Evolutionary conservation across 306 rosid species (phyloP).

Genomic region (Neltuma alba): DNA sequence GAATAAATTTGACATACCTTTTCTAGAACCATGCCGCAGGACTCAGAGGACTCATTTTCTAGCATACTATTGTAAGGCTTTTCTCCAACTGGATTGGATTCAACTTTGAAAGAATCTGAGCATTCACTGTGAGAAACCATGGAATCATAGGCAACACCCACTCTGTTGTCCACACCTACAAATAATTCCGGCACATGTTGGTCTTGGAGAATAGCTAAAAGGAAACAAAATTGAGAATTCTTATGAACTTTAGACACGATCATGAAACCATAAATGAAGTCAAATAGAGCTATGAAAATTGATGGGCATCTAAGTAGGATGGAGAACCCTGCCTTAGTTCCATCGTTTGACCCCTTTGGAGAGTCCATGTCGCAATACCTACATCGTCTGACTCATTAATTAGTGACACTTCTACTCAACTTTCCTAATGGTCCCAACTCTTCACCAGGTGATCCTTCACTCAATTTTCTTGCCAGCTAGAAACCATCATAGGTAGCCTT

Average conservation of each 20-base stretch:
- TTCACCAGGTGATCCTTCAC: not conserved
- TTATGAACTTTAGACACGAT: not conserved
- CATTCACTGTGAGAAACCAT: slow-evolving; percentile 34
- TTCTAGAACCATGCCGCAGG: slow-evolving; percentile 39
- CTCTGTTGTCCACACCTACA: slow-evolving; percentile 33
- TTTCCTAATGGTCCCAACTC: not conserved
- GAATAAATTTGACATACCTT: slow-evolving; percentile 43
- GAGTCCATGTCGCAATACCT: not conserved
- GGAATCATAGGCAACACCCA: slow-evolving; percentile 34
- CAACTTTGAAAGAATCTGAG: slow-evolving; percentile 42
- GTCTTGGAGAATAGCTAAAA: slow-evolving; percentile 19
- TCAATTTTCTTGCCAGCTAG: not conserved
- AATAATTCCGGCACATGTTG: slow-evolving; percentile 19
- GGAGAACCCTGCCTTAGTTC: not conserved
- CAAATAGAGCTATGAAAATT: not conserved
- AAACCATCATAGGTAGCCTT: not conserved
- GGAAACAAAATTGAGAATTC: not conserved
- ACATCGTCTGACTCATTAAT: not conserved
- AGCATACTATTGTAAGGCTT: slow-evolving; percentile 41
- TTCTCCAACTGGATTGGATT: slow-evolving; percentile 42
- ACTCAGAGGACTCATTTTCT: slow-evolving; percentile 44
- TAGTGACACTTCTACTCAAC: not conserved
- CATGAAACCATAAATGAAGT: not conserved
- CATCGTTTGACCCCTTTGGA: not conserved
- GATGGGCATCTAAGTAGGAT: not conserved